Conservation (phyloP, 345 rosid species). For the Anastatica hierochuntica region DNA sequence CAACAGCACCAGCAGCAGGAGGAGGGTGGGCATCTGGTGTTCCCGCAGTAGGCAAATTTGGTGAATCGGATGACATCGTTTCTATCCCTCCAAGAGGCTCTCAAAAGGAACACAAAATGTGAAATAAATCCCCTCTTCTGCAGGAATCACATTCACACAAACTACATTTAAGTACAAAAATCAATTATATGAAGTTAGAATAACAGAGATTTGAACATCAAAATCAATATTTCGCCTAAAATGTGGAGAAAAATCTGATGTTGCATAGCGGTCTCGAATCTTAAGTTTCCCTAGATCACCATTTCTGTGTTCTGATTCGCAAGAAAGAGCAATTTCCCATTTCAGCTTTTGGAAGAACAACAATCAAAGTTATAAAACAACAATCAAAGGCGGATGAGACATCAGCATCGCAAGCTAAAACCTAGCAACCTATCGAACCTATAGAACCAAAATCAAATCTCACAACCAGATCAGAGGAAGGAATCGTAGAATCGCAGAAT, state of each 20-base stretch:
- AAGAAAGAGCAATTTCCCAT: background rate
- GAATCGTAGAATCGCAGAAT: background rate
- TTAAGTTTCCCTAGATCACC: background rate
- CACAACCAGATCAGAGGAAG: conserved; percentile 2
- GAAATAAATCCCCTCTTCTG: conserved; percentile 7
- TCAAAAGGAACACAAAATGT: background rate
- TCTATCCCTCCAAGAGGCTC: background rate
- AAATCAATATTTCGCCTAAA: conserved; percentile 1
- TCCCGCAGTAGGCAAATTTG: conserved; percentile 30
- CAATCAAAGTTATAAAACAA: background rate
- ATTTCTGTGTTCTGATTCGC: background rate
- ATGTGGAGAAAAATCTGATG: background rate
- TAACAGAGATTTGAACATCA: background rate
- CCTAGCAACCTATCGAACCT: background rate
- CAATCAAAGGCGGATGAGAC: background rate
- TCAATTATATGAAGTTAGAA: background rate
- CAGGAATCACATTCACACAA: background rate
- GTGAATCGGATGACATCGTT: conserved; percentile 34
- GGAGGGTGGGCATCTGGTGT: conserved; percentile 32
- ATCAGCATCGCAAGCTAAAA: background rate
- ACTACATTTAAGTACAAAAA: background rate
- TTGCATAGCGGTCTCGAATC: background rate
- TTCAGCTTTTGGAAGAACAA: background rate
- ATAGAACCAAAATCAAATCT: background rate
- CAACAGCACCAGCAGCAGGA: conserved; percentile 27